phyloP scores from a whole-genome alignment of 2,329 filamentous ascomycete genomes.

The Xylariaceae sp. region DNA sequence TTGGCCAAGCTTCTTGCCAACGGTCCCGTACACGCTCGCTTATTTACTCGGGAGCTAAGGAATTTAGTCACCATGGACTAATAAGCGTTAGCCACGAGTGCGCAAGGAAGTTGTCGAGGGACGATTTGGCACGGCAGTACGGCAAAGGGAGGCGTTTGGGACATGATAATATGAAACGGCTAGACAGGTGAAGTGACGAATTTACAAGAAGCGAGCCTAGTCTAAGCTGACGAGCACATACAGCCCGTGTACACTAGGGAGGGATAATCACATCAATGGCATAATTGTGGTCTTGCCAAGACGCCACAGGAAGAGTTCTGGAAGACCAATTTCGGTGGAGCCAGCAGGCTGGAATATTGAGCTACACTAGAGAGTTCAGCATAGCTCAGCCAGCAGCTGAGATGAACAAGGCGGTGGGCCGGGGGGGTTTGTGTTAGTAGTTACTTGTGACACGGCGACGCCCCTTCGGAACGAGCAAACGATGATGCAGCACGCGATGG shows the following conservation, averaged over 20 bases:
- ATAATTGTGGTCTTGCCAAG: constrained; percentile 28
- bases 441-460: constrained; percentile 8
- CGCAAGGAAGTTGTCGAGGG: constrained; percentile 2
- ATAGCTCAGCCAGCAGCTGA: no score
- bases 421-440: neutral
- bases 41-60: constrained; percentile 19
- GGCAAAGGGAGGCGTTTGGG: neutral
- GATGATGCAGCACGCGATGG: constrained; percentile 15
- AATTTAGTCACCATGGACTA: constrained; percentile 18
- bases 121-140: constrained; percentile 4
- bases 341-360: constrained; percentile 23
- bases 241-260: constrained; percentile 4
- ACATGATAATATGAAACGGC: constrained; percentile 7
- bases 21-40: constrained; percentile 22
- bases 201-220: constrained; percentile 25
- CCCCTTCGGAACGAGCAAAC: constrained; percentile 14
- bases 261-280: constrained; percentile 16
- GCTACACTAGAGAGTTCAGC: constrained; percentile 9
- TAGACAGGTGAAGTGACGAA: constrained; percentile 7
- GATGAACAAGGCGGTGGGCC: no score
- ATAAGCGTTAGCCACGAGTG: constrained; percentile 7
- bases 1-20: constrained; percentile 7
- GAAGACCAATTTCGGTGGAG: constrained; percentile 30
- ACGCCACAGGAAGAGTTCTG: constrained; percentile 29
- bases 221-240: no score